Evolutionary conservation across 2,329 filamentous ascomycete species (phyloP), one percentile per base, ranked within the genome.

Genomic region (Paracoccidioides lutzii): DNA sequence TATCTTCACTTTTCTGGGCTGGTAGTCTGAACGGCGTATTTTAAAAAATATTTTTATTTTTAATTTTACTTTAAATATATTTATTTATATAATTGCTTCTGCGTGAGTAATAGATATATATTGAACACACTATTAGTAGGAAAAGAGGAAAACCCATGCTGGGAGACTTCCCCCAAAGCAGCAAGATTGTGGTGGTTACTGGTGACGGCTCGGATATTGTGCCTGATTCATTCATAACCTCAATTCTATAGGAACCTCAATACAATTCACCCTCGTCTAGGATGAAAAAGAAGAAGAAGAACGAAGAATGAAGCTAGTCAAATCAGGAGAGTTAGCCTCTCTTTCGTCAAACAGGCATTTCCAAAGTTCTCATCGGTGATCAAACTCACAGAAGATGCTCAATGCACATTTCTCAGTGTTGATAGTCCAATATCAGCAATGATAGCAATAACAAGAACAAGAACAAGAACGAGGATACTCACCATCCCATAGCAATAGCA

Each of bases 351-450:
- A 55, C 62, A 59, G 10, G 54, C 55, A 37, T 49, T 54, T 63
- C 64, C 14, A 62, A 59, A 55, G 63, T 68, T n/a, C 61, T 71
- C 41, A 65, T 71, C 49, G 69, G 63, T 1, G 69, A 71, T 59
- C 59, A 63, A 62, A 45, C 65, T 71, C 49, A 66, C 63, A 4
- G 5, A 55, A 5, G 66, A 67, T 54, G 68, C 66, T 4, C 57
- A 66, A 45, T 60, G 7, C 62, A 69, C n/a, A 41, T 69, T 41
- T 41, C 49, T 15, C 12, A 6, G 5, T 14, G 22, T 22, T 22
- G 22, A 22, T 1, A n/a, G 22, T n/a, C 14, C 32, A 55, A 33
- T 45, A 55, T 43, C 15, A 54, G 35, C 12, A 12, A 12, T 38
- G 12, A 7, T 38, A 8, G 7, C 37, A 38, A 22, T 33, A 49